phyloP scores from a whole-genome alignment of 257 asterid genomes.

The Solanum corneliomulleri region DNA sequence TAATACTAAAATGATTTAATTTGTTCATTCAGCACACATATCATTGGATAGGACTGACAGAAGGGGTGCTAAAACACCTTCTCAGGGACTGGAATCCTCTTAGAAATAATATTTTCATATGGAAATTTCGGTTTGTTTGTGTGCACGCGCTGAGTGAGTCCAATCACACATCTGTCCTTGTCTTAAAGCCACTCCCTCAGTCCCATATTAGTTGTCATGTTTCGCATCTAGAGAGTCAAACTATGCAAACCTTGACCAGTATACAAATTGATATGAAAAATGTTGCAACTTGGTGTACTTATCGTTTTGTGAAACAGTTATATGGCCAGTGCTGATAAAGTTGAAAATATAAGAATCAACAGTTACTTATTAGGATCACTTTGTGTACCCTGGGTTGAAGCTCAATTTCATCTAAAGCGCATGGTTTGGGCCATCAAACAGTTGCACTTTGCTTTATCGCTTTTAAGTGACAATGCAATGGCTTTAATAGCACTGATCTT shows the following conservation, averaged over 20 bases:
- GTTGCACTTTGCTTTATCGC: neutral
- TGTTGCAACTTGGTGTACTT: neutral
- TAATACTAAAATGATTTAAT: neutral
- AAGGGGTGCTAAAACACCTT: neutral
- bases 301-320: neutral
- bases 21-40: neutral
- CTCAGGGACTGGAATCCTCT: neutral
- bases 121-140: neutral
- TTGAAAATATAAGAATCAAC: neutral
- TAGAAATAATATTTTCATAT: neutral
- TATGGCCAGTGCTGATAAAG: neutral
- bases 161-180: neutral
- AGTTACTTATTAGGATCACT: neutral
- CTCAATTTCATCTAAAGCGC: neutral
- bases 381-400: no score
- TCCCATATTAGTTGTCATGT: neutral
- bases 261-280: neutral
- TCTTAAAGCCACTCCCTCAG: neutral
- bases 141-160: neutral
- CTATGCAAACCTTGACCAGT: neutral
- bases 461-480: neutral
- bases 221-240: neutral
- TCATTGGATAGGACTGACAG: neutral
- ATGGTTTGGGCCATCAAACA: neutral
- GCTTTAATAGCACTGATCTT: neutral